phyloP scores from a whole-genome alignment of 2,329 filamentous ascomycete species.

The Zopfia rhizophila region DNA sequence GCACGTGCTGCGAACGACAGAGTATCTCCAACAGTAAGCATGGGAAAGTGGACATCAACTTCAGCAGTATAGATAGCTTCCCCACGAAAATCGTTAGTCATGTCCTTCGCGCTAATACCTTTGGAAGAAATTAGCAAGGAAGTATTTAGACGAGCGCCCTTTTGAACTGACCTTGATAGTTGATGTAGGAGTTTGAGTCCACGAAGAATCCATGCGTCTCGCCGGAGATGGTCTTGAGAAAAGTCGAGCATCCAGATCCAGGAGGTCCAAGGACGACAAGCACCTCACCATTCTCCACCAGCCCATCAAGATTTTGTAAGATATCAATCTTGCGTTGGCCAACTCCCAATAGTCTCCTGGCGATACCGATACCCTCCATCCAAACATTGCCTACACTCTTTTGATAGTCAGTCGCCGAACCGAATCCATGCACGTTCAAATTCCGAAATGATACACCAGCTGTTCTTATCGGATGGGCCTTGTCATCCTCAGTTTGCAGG shows the following conservation, averaged over 20 bases:
- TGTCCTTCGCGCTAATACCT: conserved; percentile 75
- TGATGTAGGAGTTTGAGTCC: conserved; percentile 76
- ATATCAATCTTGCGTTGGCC: conserved; percentile 67
- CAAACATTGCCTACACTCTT: conserved; percentile 61
- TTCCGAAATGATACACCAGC: conserved; percentile 59
- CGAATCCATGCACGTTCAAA: conserved; percentile 61
- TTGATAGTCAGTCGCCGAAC: conserved; percentile 61
- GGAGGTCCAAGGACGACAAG: conserved; percentile 78
- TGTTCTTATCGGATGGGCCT: conserved; percentile 54
- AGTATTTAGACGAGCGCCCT: background rate
- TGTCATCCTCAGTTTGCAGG: conserved; percentile 54
- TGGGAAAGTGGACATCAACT: conserved; percentile 83
- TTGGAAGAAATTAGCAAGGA: background rate
- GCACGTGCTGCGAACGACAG: conserved; percentile 80
- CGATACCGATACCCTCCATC: conserved; percentile 52
- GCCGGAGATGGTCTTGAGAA: conserved; percentile 84
- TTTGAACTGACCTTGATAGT: conserved; percentile 74
- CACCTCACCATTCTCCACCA: conserved; percentile 78
- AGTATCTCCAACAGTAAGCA: conserved; percentile 81
- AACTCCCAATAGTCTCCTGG: conserved; percentile 47
- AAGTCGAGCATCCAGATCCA: conserved; percentile 78
- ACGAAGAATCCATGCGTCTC: conserved; percentile 84
- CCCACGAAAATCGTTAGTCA: conserved; percentile 81
- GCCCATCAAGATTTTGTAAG: conserved; percentile 72
- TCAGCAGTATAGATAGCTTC: conserved; percentile 90